Conservation (phyloP, 2,329 filamentous ascomycete species). For the Gaeumannomyces sp. region DNA sequence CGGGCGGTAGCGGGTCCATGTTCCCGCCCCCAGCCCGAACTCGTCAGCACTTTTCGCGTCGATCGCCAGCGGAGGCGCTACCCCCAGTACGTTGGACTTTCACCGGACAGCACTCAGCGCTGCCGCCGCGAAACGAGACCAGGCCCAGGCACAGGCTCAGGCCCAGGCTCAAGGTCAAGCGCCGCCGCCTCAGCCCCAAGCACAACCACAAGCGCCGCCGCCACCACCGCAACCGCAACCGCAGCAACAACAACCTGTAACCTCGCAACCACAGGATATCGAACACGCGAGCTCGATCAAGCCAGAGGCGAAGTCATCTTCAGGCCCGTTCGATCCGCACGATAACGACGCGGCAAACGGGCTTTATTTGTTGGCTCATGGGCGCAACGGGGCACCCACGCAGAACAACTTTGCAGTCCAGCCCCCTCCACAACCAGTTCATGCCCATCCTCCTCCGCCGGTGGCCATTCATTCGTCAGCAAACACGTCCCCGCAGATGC, state of each 20-base stretch:
- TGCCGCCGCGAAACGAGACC: conserved; percentile 58
- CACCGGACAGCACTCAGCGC: conserved; percentile 86
- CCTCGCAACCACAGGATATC: conserved; percentile 49
- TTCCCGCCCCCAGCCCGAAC: conserved; percentile 86
- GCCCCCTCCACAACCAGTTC: conserved; percentile 36
- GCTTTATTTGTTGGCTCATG: conserved; percentile 80
- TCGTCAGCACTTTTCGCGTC: conserved; percentile 77
- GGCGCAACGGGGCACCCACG: conserved; percentile 49
- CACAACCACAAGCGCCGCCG: conserved; percentile 25
- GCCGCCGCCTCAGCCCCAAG: conserved; percentile 24
- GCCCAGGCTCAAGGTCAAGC: conserved; percentile 29
- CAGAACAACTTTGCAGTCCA: conserved; percentile 40
- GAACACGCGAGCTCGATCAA: conserved; percentile 38
- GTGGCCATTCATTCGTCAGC: conserved; percentile 24
- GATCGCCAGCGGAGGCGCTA: conserved; percentile 73
- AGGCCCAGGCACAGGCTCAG: conserved; percentile 36
- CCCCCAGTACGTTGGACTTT: conserved; percentile 87
- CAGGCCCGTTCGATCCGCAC: conserved; percentile 75
- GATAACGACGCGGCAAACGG: conserved; percentile 96
- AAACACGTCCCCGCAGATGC: conserved; percentile 45
- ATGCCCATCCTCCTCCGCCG: conserved; percentile 40
- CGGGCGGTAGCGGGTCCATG: conserved; percentile 93
- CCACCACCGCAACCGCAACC: conserved; percentile 22
- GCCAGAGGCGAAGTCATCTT: conserved; percentile 41
- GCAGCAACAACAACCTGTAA: conserved; percentile 24